Evolutionary conservation across 169 alveolate species (phyloP).

Genomic region (Plasmodium gonderi): DNA sequence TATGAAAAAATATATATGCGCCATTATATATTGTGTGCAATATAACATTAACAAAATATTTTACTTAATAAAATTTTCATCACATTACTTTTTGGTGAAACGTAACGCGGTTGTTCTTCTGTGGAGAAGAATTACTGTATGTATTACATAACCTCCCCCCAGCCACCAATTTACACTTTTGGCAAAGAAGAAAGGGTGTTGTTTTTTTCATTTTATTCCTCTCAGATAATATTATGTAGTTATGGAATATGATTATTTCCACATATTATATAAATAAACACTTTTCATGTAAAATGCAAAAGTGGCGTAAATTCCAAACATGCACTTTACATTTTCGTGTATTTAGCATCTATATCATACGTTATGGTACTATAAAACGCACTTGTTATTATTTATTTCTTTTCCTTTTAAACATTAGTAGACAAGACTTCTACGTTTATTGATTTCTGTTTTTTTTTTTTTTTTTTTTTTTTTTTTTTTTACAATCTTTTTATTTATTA

Average conservation of each 20-base stretch:
- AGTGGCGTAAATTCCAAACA: neutral
- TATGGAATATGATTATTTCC: neutral
- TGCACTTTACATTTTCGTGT: too few relatives aligned
- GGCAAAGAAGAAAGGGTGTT: neutral
- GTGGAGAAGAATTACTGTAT: neutral
- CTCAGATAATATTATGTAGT: neutral
- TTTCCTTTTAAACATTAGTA: too few relatives aligned
- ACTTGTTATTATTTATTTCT: too few relatives aligned
- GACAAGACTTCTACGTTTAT: too few relatives aligned
- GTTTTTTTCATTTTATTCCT: neutral
- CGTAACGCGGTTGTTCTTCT: neutral
- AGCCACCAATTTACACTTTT: neutral
- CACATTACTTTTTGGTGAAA: neutral
- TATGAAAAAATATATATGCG: neutral
- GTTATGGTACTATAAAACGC: too few relatives aligned
- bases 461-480: neutral
- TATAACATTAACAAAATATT: neutral
- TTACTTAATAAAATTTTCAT: neutral
- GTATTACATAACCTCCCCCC: neutral
- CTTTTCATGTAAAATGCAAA: neutral
- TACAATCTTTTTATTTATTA: neutral
- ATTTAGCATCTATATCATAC: too few relatives aligned
- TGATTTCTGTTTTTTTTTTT: too few relatives aligned
- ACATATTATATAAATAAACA: neutral
- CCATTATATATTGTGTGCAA: neutral